phyloP scores from a whole-genome alignment of 768 basidiomycete genomes.

The Phlegmacium glaucopus region DNA sequence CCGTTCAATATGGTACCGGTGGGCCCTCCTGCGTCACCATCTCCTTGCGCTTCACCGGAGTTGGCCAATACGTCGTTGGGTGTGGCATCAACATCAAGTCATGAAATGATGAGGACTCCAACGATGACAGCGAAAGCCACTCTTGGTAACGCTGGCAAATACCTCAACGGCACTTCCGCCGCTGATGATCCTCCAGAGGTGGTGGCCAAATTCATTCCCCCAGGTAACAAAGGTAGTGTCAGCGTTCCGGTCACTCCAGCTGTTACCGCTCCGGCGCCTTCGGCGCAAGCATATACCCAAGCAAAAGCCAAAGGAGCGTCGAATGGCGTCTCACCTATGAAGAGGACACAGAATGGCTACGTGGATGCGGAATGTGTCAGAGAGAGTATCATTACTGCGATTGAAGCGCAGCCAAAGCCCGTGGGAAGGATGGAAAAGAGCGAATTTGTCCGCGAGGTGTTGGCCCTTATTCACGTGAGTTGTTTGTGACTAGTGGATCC shows the following conservation, averaged over 20 bases:
- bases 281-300: too few species aligned
- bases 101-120: constrained; percentile 28
- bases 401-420: constrained; percentile 18
- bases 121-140: constrained; percentile 22
- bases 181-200: too few species aligned
- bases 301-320: constrained; percentile 20
- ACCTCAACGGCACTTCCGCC: constrained; percentile 14
- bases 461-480: constrained; percentile 61
- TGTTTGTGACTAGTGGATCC: neutral
- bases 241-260: neutral
- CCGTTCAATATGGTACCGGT: constrained; percentile 1
- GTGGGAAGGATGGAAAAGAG: constrained; percentile 40
- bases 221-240: too few species aligned
- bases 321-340: neutral
- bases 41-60: constrained; percentile 18
- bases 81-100: constrained; percentile 1
- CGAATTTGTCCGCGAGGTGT: constrained; percentile 56
- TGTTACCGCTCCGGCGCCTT: constrained; percentile 1
- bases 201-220: too few species aligned
- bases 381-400: constrained; percentile 25
- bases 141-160: constrained; percentile 6
- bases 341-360: constrained; percentile 17
- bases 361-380: constrained; percentile 24
- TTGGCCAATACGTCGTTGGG: constrained; percentile 1
- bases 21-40: constrained; percentile 19